A percentile compares a stretch with the other conserved stretches of the same genome.
These are phyloP conservation scores for Plasmodium billcollinsi DNA, from an alignment of 169 alveolate species.

Conservation along the genomic window DNA sequence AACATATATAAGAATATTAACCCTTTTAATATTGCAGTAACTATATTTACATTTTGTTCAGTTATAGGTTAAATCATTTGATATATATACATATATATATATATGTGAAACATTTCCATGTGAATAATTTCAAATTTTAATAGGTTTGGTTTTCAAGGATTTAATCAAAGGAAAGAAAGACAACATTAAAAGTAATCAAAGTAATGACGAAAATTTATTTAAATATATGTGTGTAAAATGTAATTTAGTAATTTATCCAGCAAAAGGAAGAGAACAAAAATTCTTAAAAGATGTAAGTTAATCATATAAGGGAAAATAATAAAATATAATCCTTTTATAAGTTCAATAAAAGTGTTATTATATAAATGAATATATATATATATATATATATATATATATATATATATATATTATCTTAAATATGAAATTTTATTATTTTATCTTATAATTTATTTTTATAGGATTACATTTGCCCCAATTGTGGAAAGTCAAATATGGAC, in stretches of 20 bases:
- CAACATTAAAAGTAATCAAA: not conserved
- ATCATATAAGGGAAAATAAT: not conserved
- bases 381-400: not conserved
- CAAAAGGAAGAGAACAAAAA: slow-evolving; percentile 84
- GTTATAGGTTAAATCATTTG: slow-evolving; percentile 8
- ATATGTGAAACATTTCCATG: not conserved
- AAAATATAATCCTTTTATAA: not conserved
- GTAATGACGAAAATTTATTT: not conserved
- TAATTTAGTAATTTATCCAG: slow-evolving; percentile 85
- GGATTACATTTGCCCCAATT: slow-evolving; percentile 56
- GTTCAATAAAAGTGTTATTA: not conserved
- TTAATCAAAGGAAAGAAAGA: slow-evolving; percentile 2
- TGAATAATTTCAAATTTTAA: not conserved
- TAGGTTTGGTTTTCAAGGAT: slow-evolving; percentile 11
- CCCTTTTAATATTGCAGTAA: slow-evolving; percentile 8
- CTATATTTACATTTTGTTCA: slow-evolving; percentile 32
- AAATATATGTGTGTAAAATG: slow-evolving; percentile 84
- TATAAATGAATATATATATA: not conserved
- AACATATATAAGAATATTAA: slow-evolving; percentile 17
- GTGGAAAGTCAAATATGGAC: slow-evolving; percentile 67
- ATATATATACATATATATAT: not conserved
- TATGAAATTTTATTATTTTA: not conserved
- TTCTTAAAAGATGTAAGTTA: slow-evolving; percentile 81
- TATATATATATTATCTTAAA: no score
- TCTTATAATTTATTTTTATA: not conserved